Percentiles rank a stretch among this genome's conserved stretches.
Evolutionary conservation across 768 basidiomycete genomes (phyloP).

Genomic region (Hortiboletus flavorubellus): DNA sequence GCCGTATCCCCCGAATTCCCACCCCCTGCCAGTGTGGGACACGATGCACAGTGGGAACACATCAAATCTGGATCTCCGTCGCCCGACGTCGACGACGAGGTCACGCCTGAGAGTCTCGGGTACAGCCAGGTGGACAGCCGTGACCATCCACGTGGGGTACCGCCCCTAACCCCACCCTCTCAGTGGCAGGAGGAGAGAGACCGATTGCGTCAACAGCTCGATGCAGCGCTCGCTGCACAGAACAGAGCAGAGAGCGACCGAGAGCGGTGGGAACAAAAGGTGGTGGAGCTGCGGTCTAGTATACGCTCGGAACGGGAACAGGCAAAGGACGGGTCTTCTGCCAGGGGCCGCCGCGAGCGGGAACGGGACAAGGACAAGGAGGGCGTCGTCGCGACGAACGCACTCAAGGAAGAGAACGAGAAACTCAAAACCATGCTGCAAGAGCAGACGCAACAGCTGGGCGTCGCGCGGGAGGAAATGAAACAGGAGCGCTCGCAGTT

Average conservation of each 20-base stretch:
- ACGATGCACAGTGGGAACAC: conserved; percentile 25
- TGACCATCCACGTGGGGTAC: not conserved
- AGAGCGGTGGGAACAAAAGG: conserved; percentile 22
- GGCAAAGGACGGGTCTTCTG: conserved; percentile 14
- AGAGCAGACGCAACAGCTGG: conserved; percentile 17
- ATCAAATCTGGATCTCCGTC: conserved; percentile 14
- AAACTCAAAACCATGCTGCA: conserved; percentile 20
- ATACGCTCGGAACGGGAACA: conserved; percentile 9
- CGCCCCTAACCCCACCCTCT: not conserved
- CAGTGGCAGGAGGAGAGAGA: conserved; percentile 15
- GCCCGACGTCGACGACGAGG: conserved; percentile 17
- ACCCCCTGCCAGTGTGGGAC: not conserved
- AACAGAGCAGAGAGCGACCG: conserved; percentile 19
- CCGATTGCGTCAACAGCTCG: conserved; percentile 7
- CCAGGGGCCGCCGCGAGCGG: conserved; percentile 16
- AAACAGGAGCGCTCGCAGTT: conserved; percentile 10
- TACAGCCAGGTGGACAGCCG: conserved; percentile 20
- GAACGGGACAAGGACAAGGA: conserved; percentile 19
- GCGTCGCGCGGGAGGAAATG: conserved; percentile 6
- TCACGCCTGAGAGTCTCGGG: conserved; percentile 15
- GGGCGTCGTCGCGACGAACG: not conserved
- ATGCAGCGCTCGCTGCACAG: conserved; percentile 10
- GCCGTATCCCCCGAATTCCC: conserved; percentile 9
- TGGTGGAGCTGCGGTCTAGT: conserved; percentile 14
- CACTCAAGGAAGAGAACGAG: conserved; percentile 24